Evolutionary conservation across 208 protist genomes (phyloP), one percentile per base, ranked within the genome.

Genomic region (Trypanosoma conorhini): DNA sequence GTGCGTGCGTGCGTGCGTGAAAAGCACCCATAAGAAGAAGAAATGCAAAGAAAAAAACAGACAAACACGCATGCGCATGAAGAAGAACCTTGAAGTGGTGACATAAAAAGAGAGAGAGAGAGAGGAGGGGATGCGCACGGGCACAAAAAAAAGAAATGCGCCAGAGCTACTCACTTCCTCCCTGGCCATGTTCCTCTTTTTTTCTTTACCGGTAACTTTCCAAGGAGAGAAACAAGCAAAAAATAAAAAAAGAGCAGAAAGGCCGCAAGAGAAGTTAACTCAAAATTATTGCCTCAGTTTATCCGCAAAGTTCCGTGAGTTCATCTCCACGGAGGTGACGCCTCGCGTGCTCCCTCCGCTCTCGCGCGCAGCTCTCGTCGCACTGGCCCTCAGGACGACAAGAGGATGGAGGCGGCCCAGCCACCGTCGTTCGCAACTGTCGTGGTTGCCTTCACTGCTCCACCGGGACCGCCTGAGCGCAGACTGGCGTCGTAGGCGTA

Each of bases 371-470:
- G 17, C 30, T 3, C 28, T 62, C 9, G 21, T 71, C 7, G 15
- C 55, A n/a, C 46, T 35, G 35, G 2, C 17, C 46, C 24, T 74
- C n/a, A 61, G 51, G 46, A 70, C 7, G 24, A 58, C 31, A 71
- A 63, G 35, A 42, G 51, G 57, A 93, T 80, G 22, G 82, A 80
- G 2, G 80, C 72, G 0, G 91, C 88, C 88, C 91, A 96, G 38
- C 88, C 88, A 22, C 69, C 56, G 13, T 79, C 73, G 67, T 96
- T 96, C 63, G 91, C 81, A 38, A 80, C 21, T 38, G 26, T 38
- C 44, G 67, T 61, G 22, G 5, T 57, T 15, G 30, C 30, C 57
- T 55, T 59, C 28, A 79, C 50, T 24, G 4, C 4, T 22, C 46
- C 51, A 22, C 5, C 60, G 28, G 30, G 4, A 9, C 40, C 15